Percentiles rank a stretch among this genome's conserved stretches.
These are phyloP conservation scores for Pyrenochaeta sp. DNA, from an alignment of 2,329 filamentous ascomycete species.

Conservation along the genomic window DNA sequence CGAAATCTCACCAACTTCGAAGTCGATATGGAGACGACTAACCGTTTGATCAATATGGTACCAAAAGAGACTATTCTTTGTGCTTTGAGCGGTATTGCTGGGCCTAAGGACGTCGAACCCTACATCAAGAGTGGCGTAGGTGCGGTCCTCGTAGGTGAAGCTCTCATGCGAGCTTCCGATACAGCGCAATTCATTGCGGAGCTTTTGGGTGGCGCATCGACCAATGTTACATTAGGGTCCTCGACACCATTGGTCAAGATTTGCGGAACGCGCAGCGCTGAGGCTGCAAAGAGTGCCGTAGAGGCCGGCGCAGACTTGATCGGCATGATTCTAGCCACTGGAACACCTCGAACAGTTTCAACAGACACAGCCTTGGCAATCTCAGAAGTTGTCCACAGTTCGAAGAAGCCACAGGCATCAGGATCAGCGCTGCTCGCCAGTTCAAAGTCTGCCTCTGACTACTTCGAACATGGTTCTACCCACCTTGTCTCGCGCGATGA, in stretches of 20 bases:
- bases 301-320: slow-evolving; percentile 90
- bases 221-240: slow-evolving; percentile 15
- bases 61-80: slow-evolving; percentile 87
- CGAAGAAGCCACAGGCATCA: slow-evolving; percentile 44
- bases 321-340: slow-evolving; percentile 89
- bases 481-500: slow-evolving; percentile 59
- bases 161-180: slow-evolving; percentile 90
- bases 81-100: slow-evolving; percentile 92
- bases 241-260: slow-evolving; percentile 80
- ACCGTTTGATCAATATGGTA: slow-evolving; percentile 85
- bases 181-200: slow-evolving; percentile 83
- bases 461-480: slow-evolving; percentile 69
- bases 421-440: slow-evolving; percentile 32
- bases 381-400: slow-evolving; percentile 75
- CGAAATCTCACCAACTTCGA: slow-evolving; percentile 96
- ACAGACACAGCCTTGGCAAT: slow-evolving; percentile 83
- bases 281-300: slow-evolving; percentile 81
- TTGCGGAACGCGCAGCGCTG: slow-evolving; percentile 85
- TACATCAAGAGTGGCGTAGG: slow-evolving; percentile 91
- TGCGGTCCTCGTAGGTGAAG: slow-evolving; percentile 92
- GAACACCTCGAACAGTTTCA: slow-evolving; percentile 80
- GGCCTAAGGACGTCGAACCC: slow-evolving; percentile 83
- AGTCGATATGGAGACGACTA: slow-evolving; percentile 92
- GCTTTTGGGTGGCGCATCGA: slow-evolving; percentile 71
- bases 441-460: slow-evolving; percentile 65